Conservation (phyloP, 2,329 filamentous ascomycete genomes). For the Chaetomium olivaceum region DNA sequence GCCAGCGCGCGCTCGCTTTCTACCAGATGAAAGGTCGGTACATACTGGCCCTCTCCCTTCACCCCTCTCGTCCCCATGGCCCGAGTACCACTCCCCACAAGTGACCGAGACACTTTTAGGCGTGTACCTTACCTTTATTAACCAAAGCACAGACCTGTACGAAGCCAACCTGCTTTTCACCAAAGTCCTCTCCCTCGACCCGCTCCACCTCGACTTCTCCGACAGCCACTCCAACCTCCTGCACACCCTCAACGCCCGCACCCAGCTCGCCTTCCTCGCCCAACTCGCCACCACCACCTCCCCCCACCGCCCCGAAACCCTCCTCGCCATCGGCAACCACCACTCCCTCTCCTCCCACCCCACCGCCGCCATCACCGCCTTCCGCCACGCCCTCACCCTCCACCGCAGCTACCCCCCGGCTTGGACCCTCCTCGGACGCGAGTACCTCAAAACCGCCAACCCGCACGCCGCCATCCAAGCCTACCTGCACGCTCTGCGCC, state of each 20-base stretch:
- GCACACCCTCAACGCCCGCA: neutral
- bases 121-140: too few relatives aligned
- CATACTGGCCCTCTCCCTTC: neutral
- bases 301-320: neutral
- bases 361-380: neutral
- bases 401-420: neutral
- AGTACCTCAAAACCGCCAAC: neutral
- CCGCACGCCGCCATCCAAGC: neutral
- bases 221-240: neutral
- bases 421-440: neutral
- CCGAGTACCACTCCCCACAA: neutral
- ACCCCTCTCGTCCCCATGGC: too few relatives aligned
- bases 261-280: neutral
- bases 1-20: constrained; percentile 1
- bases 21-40: constrained; percentile 3
- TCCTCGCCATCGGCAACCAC: neutral
- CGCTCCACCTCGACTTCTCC: neutral
- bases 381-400: neutral
- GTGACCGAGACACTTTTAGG: neutral
- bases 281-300: neutral
- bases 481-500: neutral
- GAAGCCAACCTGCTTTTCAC: neutral
- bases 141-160: neutral
- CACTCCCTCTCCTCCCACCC: neutral
- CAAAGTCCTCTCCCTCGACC: neutral